Evolutionary conservation across 148 eudicot genomes (phyloP), one percentile per base, ranked within the genome.

Genomic region (Cornus florida): DNA sequence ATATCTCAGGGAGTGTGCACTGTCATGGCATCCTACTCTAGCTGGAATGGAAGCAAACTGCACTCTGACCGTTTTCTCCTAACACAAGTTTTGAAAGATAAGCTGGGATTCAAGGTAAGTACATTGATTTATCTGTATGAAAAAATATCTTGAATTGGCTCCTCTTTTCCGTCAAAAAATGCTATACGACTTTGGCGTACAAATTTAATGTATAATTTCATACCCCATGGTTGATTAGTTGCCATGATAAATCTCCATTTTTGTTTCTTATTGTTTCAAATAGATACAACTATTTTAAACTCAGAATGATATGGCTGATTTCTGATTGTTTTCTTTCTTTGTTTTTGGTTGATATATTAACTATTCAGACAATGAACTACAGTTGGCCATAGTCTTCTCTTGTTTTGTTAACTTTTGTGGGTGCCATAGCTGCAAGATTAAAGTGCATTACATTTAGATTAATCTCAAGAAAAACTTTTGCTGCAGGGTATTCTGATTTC

Each of bases 1-100:
- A 84, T 96, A 56, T 79, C 95, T 74, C 94, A 88, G 79, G 98
- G 99, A 75, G 99, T 96, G 75, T 92, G 95, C 83, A 93, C 97
- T 11, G 73, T 96, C 74, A 96, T 96, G 99, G 99, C 97, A 67
- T 93, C 99, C 72, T 96, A 89, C 84, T 84, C 91, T 10, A 92
- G 97, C 75, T 96, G 99, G 98, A 96, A 96, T 57, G 97, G 95
- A 43, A 81, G 10, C 31, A 87, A 77, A 83, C 79, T 93, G 73
- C 99, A 96, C 74, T 74, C 88, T 74, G 73, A 96, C 80, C 84
- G 65, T 46, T 88, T 78, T 85, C 99, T 96, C 77, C 80, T 92
- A 38, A 96, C 98, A 0, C 79, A 93, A 75, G 78, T 96, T 73
- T 85, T 96, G 81, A 96, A 96, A 83, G 82, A 91, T 13, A 92